Base-by-base conservation (phyloP, 176 grass and related monocot genomes). In the Olyra latifolia region DNA sequence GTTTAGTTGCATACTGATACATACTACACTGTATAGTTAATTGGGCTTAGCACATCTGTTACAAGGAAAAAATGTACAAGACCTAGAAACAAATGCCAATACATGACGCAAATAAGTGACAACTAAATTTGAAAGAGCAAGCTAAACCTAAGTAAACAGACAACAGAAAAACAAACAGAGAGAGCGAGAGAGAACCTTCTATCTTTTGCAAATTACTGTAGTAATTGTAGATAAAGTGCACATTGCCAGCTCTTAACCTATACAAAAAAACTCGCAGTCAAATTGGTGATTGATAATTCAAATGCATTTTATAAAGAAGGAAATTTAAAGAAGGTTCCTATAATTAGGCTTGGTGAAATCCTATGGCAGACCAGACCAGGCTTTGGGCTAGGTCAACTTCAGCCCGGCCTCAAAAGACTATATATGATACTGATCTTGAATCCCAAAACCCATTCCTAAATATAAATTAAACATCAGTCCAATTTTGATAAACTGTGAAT, bases 221-320 rank as follows among this genome's bases (percentile, higher is more conserved):
- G 63, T 97, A 89, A 71, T 71, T 90, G 74, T 97, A 97, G 47
- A 92, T 92, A 77, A 94, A 98, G 14, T 85, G 45, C 46, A 98
- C 95, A 91, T 98, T 98, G 68, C 95, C 95, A 69, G 66, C 46
- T 90, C 95, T 90, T 86, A 94, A 82, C 79, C 95, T 94, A 85
- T 62, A 57, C 8, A 67, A 58, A 77, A 82, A 39, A 78, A 62
- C 61, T 44, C 3, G 23, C 35, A 60, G 22, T 79, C 42, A 79
- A 83, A n/a, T 28, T 79, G 12, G 22, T 20, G 47, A 83, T 64
- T 15, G 72, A 25, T n/a, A 56, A 30, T 15, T 35, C 39, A 27
- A 74, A 74, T 79, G 32, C 49, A 84, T 38, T 81, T 30, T 22
- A 87, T 42, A 66, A 86, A 47, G 61, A 80, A 47, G 6, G 1